Conservation (phyloP, 148 eudicot species). For the Chenopodium quinoa region DNA sequence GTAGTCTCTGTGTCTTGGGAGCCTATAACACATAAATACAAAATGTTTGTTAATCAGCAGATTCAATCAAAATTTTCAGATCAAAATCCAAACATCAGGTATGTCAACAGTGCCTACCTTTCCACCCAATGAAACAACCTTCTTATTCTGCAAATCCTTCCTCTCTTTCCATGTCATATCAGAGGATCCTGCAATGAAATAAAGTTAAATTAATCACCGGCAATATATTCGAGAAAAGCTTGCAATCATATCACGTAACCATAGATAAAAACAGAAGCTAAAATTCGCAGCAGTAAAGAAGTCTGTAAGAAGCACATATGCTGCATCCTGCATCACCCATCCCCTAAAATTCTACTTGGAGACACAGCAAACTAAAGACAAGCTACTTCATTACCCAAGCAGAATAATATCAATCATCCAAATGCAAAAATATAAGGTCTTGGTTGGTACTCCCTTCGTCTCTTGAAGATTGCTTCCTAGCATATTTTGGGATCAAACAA, state of each 20-base stretch:
- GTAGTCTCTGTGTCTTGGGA: constrained; percentile 71
- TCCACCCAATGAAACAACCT: constrained; percentile 84
- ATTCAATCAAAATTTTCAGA: neutral
- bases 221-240: neutral
- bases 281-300: neutral
- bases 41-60: neutral
- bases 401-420: neutral
- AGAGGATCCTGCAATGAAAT: constrained; percentile 47
- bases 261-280: neutral
- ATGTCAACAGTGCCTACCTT: constrained; percentile 49
- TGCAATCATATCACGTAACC: neutral
- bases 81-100: neutral
- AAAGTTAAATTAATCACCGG: constrained; percentile 6
- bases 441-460: neutral
- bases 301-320: neutral
- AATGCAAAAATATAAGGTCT: neutral
- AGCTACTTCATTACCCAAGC: neutral
- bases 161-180: constrained; percentile 91
- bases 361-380: neutral
- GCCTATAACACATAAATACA: constrained; percentile 40
- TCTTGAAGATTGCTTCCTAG: too few species aligned
- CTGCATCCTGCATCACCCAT: neutral
- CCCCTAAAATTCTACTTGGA: neutral
- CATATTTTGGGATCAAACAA: too few species aligned
- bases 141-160: constrained; percentile 83